A percentile compares a stretch with the other conserved stretches of the same genome.
Evolutionary conservation across 306 rosid species (phyloP).

Genomic region (Senna tora): DNA sequence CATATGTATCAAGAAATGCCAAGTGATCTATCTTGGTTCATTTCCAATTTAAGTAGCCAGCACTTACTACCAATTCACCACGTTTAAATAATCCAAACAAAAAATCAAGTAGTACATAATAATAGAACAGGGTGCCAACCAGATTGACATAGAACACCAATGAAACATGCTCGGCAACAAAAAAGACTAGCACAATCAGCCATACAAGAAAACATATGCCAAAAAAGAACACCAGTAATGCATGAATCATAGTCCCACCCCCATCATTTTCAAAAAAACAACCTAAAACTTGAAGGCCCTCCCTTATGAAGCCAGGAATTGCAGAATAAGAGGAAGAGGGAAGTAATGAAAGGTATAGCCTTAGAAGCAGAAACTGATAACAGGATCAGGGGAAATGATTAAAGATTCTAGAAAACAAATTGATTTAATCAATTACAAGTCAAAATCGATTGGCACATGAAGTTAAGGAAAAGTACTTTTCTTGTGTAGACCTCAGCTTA

Average conservation of each 20-base stretch:
- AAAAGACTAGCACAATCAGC: not conserved
- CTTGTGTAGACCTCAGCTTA: not conserved
- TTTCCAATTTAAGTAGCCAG: too few relatives aligned
- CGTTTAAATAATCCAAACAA: not conserved
- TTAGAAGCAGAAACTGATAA: not conserved
- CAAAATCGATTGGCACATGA: not conserved
- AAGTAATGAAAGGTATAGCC: not conserved
- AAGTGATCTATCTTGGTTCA: too few relatives aligned
- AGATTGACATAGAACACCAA: not conserved
- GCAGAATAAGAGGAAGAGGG: not conserved
- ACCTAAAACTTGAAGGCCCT: not conserved
- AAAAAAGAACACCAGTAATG: not conserved
- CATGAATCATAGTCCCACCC: not conserved
- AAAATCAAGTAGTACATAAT: not conserved
- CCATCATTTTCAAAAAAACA: not conserved
- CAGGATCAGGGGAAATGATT: not conserved
- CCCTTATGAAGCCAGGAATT: not conserved
- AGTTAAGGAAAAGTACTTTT: not conserved
- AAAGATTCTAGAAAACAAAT: not conserved
- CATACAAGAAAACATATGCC: constrained; percentile 1
- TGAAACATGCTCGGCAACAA: not conserved
- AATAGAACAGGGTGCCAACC: not conserved
- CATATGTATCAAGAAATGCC: too few relatives aligned
- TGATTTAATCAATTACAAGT: not conserved
- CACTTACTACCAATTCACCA: not conserved